A percentile compares a stretch with the other conserved stretches of the same genome.
These are phyloP conservation scores for Myriangium duriaei DNA, from an alignment of 2,329 filamentous ascomycete species.

Conservation along the genomic window DNA sequence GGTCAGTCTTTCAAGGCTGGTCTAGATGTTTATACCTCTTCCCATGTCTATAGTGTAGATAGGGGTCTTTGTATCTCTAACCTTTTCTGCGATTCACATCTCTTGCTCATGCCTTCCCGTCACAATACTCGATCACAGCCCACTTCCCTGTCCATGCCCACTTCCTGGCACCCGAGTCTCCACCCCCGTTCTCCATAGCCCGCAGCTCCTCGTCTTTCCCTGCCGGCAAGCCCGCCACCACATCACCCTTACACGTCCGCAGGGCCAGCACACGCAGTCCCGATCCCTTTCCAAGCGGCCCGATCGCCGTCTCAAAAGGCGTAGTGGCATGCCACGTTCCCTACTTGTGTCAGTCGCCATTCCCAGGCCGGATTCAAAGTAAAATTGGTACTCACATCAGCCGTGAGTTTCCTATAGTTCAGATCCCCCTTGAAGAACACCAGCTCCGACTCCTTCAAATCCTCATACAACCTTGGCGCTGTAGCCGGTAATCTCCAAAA, in stretches of 20 bases:
- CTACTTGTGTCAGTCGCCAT: constrained; percentile 29
- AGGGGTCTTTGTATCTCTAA: no score
- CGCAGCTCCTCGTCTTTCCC: constrained; percentile 75
- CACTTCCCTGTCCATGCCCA: constrained; percentile 97
- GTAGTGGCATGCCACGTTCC: constrained; percentile 77
- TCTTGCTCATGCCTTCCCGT: constrained; percentile 48
- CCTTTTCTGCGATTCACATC: no score
- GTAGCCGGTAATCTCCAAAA: constrained; percentile 74
- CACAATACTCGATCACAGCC: constrained; percentile 80
- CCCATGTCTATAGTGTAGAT: no score
- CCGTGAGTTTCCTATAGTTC: constrained; percentile 88
- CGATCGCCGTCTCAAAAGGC: constrained; percentile 71
- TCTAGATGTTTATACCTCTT: no score
- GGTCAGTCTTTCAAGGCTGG: no score
- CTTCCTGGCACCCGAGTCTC: constrained; percentile 56
- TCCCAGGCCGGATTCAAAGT: no score
- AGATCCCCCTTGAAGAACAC: constrained; percentile 96
- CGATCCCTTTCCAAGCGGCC: constrained; percentile 68
- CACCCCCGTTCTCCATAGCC: constrained; percentile 55
- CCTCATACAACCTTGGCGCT: constrained; percentile 56
- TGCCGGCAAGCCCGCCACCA: constrained; percentile 73
- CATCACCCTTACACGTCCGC: constrained; percentile 91
- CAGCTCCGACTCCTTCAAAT: constrained; percentile 71
- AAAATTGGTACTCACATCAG: constrained; percentile 66
- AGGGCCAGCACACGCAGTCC: constrained; percentile 77